Base-by-base conservation (phyloP, 2,329 filamentous ascomycete genomes). In the Mycocentrospora acerina region DNA sequence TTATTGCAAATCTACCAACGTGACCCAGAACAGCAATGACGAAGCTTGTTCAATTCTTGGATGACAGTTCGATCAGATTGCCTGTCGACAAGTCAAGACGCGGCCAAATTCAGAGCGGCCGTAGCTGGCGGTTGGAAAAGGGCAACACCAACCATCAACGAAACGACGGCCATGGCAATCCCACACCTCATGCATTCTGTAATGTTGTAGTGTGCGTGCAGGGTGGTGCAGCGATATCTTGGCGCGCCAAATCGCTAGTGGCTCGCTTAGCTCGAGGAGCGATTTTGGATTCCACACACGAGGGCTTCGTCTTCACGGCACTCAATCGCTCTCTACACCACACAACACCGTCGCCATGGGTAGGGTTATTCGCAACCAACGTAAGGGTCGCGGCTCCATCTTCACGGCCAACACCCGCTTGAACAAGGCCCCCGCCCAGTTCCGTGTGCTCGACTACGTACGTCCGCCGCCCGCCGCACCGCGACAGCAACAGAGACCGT, bases 341-440 rank as follows among this genome's bases (percentile, higher is more conserved):
- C 54, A 57, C 60, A 66, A 57, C 55, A 62, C 53, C 55, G 62
- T 64, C 62, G 62, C 59, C 55, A 66, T 66, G 80, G 81, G 80
- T 81, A 78, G 83, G 71, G 83, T 86, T 66, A 86, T 86, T 71
- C 79, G 83, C 69, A 88, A 87, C 75, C 84, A 88, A 79, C 82
- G 82, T 72, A 69, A 69, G 59, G 67, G 84, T 72, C 83, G 84
- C 74, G 84, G 84, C 72, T 85, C 81, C 62, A 86, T 88, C 76
- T 88, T 88, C 78, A 86, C 80, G 70, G 78, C 79, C 70, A 71
- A 73, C 71, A 70, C 65, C 59, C 66, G 61, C 76, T 83, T 97
- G 71, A 91, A 93, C 81, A 96, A 97, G 84, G 83, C 85, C 55
- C 87, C 88, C 57, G 88, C 91, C 70, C 87, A 95, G 79, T 97